A percentile compares a stretch with the other conserved stretches of the same genome.
Evolutionary conservation across 352 stramenopile genomes (phyloP).

Genomic region (Pythium angustatum): DNA sequence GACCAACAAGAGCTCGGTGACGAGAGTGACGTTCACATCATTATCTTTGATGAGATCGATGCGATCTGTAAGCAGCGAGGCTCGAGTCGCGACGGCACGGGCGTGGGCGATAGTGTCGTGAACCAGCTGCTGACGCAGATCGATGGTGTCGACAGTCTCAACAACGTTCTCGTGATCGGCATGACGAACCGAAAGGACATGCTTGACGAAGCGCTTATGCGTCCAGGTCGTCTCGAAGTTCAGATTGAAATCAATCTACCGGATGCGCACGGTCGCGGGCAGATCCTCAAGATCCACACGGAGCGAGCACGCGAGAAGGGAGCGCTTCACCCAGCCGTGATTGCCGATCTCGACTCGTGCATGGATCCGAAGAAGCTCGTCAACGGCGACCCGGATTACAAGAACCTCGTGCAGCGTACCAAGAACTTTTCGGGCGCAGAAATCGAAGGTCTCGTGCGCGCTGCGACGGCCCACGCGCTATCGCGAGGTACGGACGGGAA

Average conservation of each 20-base stretch:
- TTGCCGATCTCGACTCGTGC: slow-evolving; percentile 78
- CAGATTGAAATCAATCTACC: slow-evolving; percentile 99
- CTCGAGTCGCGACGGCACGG: slow-evolving; percentile 91
- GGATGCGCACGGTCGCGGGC: slow-evolving; percentile 92
- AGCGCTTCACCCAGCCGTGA: slow-evolving; percentile 62
- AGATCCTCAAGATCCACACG: slow-evolving; percentile 99
- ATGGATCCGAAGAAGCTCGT: slow-evolving; percentile 63
- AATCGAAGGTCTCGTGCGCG: slow-evolving; percentile 98
- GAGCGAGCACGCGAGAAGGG: slow-evolving; percentile 80
- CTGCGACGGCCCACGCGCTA: slow-evolving; percentile 85
- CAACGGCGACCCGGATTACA: slow-evolving; percentile 72
- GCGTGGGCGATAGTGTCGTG: slow-evolving; percentile 97
- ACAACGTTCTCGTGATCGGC: slow-evolving; percentile 99
- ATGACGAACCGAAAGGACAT: slow-evolving; percentile 99
- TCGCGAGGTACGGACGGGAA: slow-evolving; percentile 81
- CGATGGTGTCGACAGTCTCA: slow-evolving; percentile 98
- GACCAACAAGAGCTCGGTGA: slow-evolving; percentile 93
- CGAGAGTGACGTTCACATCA: slow-evolving; percentile 98
- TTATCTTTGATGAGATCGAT: slow-evolving; percentile 99
- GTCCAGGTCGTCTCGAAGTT: slow-evolving; percentile 98
- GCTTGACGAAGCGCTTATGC: slow-evolving; percentile 96
- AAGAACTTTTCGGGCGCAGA: slow-evolving; percentile 99
- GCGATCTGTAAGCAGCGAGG: slow-evolving; percentile 98
- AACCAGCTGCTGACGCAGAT: slow-evolving; percentile 99
- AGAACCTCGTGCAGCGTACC: slow-evolving; percentile 93